Evolutionary conservation across 1,139 yeast genomes (phyloP).

Genomic region (Zhuliangozyma blackwelliae): DNA sequence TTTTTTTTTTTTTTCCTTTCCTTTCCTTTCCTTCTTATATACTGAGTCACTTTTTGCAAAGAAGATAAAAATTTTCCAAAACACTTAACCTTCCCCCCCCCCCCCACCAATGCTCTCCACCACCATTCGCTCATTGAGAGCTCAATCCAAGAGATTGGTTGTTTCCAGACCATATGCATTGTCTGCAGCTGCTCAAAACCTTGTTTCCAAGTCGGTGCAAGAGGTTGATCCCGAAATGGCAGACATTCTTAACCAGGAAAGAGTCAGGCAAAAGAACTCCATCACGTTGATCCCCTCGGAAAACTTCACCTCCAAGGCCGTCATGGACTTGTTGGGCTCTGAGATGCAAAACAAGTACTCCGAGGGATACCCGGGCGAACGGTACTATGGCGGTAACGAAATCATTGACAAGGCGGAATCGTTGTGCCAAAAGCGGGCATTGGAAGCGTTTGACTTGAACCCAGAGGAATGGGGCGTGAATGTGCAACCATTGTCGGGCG

Average conservation of each 20-base stretch:
- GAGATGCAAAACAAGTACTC: constrained; percentile 98
- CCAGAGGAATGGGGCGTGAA: constrained; percentile 92
- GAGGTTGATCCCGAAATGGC: constrained; percentile 87
- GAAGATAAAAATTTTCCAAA: neutral
- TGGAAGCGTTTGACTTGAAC: constrained; percentile 74
- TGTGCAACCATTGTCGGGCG: constrained; percentile 91
- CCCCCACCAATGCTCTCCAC: constrained; percentile 16
- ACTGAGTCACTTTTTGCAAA: neutral
- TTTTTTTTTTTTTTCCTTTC: neutral
- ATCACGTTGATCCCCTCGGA: constrained; percentile 92
- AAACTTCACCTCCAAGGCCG: constrained; percentile 92
- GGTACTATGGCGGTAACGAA: constrained; percentile 97
- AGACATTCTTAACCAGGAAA: constrained; percentile 67
- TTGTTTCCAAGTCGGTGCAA: constrained; percentile 60
- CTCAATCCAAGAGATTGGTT: constrained; percentile 8
- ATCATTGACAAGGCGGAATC: constrained; percentile 87
- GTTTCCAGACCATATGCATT: constrained; percentile 38
- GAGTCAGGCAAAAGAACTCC: constrained; percentile 80
- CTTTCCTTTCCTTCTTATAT: neutral
- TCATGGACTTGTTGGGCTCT: constrained; percentile 88
- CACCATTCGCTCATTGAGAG: constrained; percentile 21
- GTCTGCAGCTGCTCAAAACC: constrained; percentile 43
- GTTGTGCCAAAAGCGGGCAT: constrained; percentile 87
- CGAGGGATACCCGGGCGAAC: constrained; percentile 97
- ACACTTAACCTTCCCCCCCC: neutral